Evolutionary conservation across 1,284 basidiomycete species (phyloP).

Genomic region (Termitomyces sp.): DNA sequence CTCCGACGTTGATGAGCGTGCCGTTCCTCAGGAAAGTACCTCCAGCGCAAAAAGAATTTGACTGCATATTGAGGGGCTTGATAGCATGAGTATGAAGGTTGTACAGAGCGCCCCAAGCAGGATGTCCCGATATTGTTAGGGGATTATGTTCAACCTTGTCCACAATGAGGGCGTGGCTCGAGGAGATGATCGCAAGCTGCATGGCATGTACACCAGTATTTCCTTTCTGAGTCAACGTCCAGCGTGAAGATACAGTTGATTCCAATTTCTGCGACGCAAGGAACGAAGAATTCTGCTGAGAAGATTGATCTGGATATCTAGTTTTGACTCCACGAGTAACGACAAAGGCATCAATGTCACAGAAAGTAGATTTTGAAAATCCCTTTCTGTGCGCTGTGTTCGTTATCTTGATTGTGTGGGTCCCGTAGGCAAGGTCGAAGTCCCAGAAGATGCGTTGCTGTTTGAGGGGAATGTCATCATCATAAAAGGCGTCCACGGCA

Average conservation of each 20-base stretch:
- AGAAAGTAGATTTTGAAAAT: conserved; percentile 28
- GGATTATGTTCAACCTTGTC: conserved; percentile 87
- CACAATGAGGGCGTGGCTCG: conserved; percentile 65
- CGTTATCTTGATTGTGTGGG: conserved; percentile 61
- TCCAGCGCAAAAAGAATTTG: conserved; percentile 87
- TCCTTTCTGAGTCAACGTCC: conserved; percentile 43
- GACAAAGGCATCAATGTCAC: conserved; percentile 64
- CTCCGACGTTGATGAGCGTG: conserved; percentile 72
- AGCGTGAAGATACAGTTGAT: conserved; percentile 13
- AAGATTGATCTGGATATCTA: conserved; percentile 4
- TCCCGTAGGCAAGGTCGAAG: conserved; percentile 45
- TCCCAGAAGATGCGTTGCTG: conserved; percentile 66
- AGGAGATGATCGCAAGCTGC: conserved; percentile 70
- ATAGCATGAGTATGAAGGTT: conserved; percentile 61
- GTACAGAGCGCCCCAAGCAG: conserved; percentile 76
- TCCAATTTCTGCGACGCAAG: conserved; percentile 6
- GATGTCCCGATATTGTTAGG: conserved; percentile 62
- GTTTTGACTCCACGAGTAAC: conserved; percentile 39
- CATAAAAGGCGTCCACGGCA: conserved; percentile 44
- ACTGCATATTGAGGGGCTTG: conserved; percentile 59
- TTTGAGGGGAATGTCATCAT: conserved; percentile 27
- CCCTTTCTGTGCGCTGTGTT: conserved; percentile 43
- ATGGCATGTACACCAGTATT: conserved; percentile 78
- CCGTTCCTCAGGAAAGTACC: conserved; percentile 74
- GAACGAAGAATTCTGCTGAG: conserved; percentile 2